Conservation (phyloP, 108 stramenopile genomes). For the Skeletonema grethae region DNA sequence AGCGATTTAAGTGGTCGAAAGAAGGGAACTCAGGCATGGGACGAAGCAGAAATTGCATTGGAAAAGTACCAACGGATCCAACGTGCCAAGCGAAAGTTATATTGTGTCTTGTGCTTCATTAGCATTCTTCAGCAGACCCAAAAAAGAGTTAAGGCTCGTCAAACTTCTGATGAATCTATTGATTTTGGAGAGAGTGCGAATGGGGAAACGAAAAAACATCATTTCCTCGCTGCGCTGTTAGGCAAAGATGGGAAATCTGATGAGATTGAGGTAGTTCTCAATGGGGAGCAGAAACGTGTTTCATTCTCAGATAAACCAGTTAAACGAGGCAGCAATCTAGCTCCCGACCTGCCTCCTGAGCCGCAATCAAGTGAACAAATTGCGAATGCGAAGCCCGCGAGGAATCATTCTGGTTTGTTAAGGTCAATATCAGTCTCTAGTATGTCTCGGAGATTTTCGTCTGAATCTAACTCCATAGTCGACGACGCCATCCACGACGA, state of each 20-base stretch:
- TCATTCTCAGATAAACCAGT: not conserved
- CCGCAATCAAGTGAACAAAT: not conserved
- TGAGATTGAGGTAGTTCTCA: not conserved
- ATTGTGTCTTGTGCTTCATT: constrained; percentile 25
- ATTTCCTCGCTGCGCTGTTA: not conserved
- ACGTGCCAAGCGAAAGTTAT: constrained; percentile 46
- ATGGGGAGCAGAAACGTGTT: not conserved
- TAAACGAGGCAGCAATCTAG: not conserved
- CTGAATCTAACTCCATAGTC: not conserved
- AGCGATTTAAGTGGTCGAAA: constrained; percentile 11
- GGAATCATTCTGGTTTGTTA: not conserved
- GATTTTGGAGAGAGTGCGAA: constrained; percentile 1
- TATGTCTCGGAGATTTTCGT: not conserved
- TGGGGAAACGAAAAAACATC: constrained; percentile 5
- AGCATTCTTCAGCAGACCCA: constrained; percentile 33
- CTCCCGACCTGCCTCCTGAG: not conserved
- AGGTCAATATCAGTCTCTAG: constrained; percentile 6
- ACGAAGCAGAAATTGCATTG: constrained; percentile 39
- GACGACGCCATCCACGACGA: not conserved
- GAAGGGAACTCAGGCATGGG: constrained; percentile 32
- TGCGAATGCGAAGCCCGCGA: not conserved
- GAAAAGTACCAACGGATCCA: constrained; percentile 47
- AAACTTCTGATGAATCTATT: not conserved
- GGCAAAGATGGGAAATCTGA: not conserved
- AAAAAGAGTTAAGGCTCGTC: constrained; percentile 21